Evolutionary conservation across 805 yeast species (phyloP).

Genomic region (Candida yuanshanica): DNA sequence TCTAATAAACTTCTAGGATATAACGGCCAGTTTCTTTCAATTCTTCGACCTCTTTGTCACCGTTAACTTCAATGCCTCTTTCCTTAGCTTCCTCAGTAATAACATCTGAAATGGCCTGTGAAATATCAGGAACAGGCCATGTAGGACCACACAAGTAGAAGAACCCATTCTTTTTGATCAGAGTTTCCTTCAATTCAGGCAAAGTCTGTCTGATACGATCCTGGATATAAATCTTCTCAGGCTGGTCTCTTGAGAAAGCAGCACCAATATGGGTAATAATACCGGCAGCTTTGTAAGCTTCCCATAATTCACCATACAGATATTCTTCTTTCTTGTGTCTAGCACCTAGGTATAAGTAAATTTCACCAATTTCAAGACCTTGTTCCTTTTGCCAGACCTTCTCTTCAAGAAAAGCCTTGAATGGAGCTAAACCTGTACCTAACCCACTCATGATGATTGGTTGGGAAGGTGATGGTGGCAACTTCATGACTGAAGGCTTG

Average conservation of each 20-base stretch:
- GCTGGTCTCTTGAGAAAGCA: conserved; percentile 96
- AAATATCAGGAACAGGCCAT: conserved; percentile 98
- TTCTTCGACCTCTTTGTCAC: conserved; percentile 79
- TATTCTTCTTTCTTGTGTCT: conserved; percentile 95
- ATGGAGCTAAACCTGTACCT: conserved; percentile 97
- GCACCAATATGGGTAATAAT: conserved; percentile 93
- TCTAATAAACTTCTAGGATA: conserved; percentile 84
- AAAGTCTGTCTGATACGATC: conserved; percentile 81
- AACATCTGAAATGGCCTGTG: conserved; percentile 83
- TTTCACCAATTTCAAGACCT: conserved; percentile 84
- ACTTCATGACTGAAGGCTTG: conserved; percentile 94
- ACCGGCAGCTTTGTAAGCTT: conserved; percentile 90
- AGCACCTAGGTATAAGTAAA: conserved; percentile 84
- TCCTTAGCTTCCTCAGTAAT: conserved; percentile 63
- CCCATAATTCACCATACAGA: conserved; percentile 95
- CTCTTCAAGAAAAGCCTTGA: conserved; percentile 95
- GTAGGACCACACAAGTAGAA: conserved; percentile 98
- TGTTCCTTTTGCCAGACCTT: conserved; percentile 89
- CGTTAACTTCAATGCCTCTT: conserved; percentile 63
- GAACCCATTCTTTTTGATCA: conserved; percentile 73
- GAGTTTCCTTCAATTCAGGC: conserved; percentile 68
- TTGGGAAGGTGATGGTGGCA: conserved; percentile 80
- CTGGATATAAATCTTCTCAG: conserved; percentile 90
- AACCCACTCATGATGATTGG: conserved; percentile 96
- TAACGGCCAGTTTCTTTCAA: conserved; percentile 91